phyloP scores from a whole-genome alignment of 805 yeast genomes.

The Sugiyamaella chiloensis region DNA sequence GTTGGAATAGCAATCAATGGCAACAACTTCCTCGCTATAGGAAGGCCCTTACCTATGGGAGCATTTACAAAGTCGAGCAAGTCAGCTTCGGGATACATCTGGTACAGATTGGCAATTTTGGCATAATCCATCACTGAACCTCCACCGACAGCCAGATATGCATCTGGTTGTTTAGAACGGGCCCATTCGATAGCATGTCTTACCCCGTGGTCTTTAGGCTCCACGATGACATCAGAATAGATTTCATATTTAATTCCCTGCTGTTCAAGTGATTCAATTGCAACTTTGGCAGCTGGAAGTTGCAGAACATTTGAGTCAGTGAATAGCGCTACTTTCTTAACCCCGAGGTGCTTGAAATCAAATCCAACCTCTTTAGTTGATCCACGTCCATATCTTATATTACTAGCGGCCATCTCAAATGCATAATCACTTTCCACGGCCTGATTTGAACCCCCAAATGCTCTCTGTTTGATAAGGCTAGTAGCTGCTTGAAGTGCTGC shows the following conservation, averaged over 20 bases:
- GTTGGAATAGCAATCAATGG: conserved; percentile 46
- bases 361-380: conserved; percentile 38
- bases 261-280: conserved; percentile 33
- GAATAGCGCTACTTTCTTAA: conserved; percentile 36
- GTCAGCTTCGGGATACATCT: conserved; percentile 40
- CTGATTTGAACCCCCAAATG: conserved; percentile 6
- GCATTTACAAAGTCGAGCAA: conserved; percentile 43
- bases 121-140: conserved; percentile 49
- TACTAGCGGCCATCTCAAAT: conserved; percentile 40
- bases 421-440: conserved; percentile 35
- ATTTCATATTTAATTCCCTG: conserved; percentile 36
- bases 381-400: conserved; percentile 40
- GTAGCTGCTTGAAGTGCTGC: conserved; percentile 18
- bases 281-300: conserved; percentile 31
- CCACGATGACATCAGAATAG: conserved; percentile 37
- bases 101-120: conserved; percentile 42
- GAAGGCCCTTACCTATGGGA: conserved; percentile 39
- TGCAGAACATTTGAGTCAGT: conserved; percentile 34
- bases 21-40: conserved; percentile 33
- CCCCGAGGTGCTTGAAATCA: conserved; percentile 36
- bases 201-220: conserved; percentile 38
- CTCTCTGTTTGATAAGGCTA: conserved; percentile 15
- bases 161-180: conserved; percentile 34
- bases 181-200: conserved; percentile 38
- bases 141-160: conserved; percentile 45